Evolutionary conservation across 768 basidiomycete genomes (phyloP), one percentile per base, ranked within the genome.

Genomic region (Leccinum barrowsii): DNA sequence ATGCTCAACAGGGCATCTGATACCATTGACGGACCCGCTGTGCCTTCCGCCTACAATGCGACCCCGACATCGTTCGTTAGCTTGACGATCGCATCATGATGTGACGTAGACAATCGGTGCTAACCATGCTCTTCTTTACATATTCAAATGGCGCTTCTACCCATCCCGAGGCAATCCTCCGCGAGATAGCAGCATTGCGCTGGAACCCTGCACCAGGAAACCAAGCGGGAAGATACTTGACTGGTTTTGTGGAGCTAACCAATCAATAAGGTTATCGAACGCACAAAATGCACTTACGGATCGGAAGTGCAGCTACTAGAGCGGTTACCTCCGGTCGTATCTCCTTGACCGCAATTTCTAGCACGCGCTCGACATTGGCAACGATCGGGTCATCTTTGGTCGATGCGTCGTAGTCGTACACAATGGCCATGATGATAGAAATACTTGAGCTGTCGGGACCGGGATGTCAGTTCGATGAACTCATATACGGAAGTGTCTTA

Each of bases 21-120:
- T 17, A 69, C 68, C 70, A 69, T 65, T 1, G 67, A 69, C 11
- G 61, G 52, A 37, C 55, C 60, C 7, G 65, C 69, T 1, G 57
- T 63, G 10, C 65, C 68, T 19, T 59, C 58, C 0, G 59, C 64
- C 68, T 69, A 40, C 19, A 3, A 50, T 35, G 47, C 22, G 21
- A 34, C 47, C 50, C 32, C 15, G 15, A 52, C 22, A n/a, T 22
- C 4, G 13, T 21, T 19, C 8, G 21, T 63, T 10, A 63, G 34
- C 30, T 17, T 42, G 40, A 54, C 6, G 4, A 55, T 50, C 22
- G 13, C 34, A 37, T 28, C 13, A 26, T 8, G 5, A 48, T 12
- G 19, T 15, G 21, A 5, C 5, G 22, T 8, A 49, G 13, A 63
- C 7, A 8, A 21, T 44, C 12, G 24, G 32, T 4, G 58, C 67